Conservation (phyloP, 495 filamentous ascomycete genomes). For the Chaetomium tenue region DNA sequence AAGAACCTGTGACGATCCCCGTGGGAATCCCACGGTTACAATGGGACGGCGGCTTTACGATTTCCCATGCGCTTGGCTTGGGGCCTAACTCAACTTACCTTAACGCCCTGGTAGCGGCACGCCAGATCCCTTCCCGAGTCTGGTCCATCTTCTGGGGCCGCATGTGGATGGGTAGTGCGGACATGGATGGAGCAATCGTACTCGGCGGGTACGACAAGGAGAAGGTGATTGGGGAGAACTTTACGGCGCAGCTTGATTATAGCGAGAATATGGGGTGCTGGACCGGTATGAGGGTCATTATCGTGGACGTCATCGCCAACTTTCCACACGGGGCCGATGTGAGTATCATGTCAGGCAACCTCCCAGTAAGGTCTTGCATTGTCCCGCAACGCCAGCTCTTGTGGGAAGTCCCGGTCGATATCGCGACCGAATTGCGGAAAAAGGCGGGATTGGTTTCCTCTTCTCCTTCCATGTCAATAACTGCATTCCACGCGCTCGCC, state of each 20-base stretch:
- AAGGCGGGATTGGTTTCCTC: too few relatives aligned
- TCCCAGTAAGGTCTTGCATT: conserved; percentile 36
- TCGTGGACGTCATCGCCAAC: conserved; percentile 25
- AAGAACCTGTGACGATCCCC: conserved; percentile 10
- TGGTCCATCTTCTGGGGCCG: conserved; percentile 47
- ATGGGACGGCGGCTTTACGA: conserved; percentile 28
- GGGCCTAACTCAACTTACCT: conserved; percentile 47
- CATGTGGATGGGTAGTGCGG: conserved; percentile 33
- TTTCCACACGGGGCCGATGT: conserved; percentile 24
- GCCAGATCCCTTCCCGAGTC: conserved; percentile 40
- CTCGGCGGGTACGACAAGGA: conserved; percentile 48
- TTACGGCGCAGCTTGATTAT: conserved; percentile 31
- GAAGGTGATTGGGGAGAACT: conserved; percentile 39
- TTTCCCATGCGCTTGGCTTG: conserved; percentile 33
- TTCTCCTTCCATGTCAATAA: too few relatives aligned
- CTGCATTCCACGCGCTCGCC: not conserved
- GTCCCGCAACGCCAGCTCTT: conserved; percentile 37
- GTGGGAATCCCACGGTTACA: conserved; percentile 24
- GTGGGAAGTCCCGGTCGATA: conserved; percentile 25
- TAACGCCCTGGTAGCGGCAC: conserved; percentile 33
- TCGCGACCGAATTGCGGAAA: conserved; percentile 25
- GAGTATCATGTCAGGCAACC: conserved; percentile 30
- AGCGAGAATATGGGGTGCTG: conserved; percentile 27
- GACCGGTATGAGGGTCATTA: conserved; percentile 36
- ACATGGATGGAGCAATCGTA: conserved; percentile 43